phyloP scores from a whole-genome alignment of 164 flowering plant genomes.

The Vitis labrusca region DNA sequence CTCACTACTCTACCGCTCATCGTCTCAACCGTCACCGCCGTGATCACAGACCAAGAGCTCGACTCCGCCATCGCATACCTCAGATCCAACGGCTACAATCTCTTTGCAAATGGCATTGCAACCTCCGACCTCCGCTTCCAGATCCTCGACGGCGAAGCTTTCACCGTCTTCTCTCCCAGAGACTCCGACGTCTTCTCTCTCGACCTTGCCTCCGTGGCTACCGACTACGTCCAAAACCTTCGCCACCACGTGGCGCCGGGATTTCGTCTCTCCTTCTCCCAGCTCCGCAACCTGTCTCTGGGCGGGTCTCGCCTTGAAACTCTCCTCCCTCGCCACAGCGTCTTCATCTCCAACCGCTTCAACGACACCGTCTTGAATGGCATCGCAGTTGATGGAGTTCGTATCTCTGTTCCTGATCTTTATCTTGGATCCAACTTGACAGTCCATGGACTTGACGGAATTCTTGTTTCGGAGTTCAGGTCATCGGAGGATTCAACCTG shows the following conservation, averaged over 20 bases:
- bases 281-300: too few species aligned
- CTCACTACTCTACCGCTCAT: neutral
- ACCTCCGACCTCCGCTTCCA: constrained; percentile 31
- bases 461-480: constrained; percentile 10
- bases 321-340: too few species aligned
- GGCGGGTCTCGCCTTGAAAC: too few species aligned
- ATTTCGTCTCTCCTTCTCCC: too few species aligned
- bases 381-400: constrained; percentile 23
- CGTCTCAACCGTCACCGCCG: constrained; percentile 7
- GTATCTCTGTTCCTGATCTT: constrained; percentile 27
- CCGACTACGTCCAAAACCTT: constrained; percentile 23
- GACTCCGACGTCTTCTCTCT: constrained; percentile 19
- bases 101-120: constrained; percentile 38
- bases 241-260: constrained; percentile 20
- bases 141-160: constrained; percentile 6
- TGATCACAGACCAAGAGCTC: constrained; percentile 13
- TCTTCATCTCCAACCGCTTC: neutral
- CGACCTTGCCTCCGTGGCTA: constrained; percentile 23
- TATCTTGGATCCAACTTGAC: constrained; percentile 19
- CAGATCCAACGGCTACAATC: constrained; percentile 23
- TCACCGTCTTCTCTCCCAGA: constrained; percentile 18
- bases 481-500: too few species aligned
- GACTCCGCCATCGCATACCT: constrained; percentile 17
- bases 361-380: constrained; percentile 6
- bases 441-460: constrained; percentile 36